These are phyloP conservation scores for Pulicaria dysenterica DNA, from an alignment of 129 eudicot genomes.

Conservation along the genomic window DNA sequence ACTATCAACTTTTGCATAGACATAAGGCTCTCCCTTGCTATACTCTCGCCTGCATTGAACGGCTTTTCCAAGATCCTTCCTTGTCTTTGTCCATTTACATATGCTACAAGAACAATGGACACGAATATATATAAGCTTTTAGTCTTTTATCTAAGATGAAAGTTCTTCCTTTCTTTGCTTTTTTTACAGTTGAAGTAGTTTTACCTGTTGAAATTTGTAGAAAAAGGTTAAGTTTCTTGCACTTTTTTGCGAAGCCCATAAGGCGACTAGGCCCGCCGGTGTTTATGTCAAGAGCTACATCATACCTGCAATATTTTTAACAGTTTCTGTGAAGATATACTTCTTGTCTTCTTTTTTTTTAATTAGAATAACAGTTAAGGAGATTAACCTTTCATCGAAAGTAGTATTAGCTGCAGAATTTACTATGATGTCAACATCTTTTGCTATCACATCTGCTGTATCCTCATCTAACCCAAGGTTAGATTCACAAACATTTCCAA, in stretches of 20 bases:
- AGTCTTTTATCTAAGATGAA: neutral
- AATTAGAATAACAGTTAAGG: neutral
- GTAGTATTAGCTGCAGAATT: slow-evolving; percentile 98
- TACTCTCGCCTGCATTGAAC: slow-evolving; percentile 74
- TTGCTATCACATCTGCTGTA: slow-evolving; percentile 47
- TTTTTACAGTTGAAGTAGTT: neutral
- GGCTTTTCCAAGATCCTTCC: slow-evolving; percentile 88
- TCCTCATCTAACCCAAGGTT: slow-evolving; percentile 75
- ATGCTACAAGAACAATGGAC: slow-evolving; percentile 57
- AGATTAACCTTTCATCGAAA: slow-evolving; percentile 82
- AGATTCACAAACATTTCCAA: slow-evolving; percentile 86
- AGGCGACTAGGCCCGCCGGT: slow-evolving; percentile 91
- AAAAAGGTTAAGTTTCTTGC: slow-evolving; percentile 82
- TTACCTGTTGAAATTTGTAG: slow-evolving; percentile 91
- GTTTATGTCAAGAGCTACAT: slow-evolving; percentile 85
- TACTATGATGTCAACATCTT: slow-evolving; percentile 81
- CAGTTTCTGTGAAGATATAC: neutral
- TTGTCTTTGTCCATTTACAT: slow-evolving; percentile 94
- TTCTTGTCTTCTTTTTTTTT: neutral
- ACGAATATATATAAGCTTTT: slow-evolving; percentile 11
- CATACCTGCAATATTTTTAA: slow-evolving; percentile 55
- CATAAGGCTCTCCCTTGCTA: slow-evolving; percentile 59
- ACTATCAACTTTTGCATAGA: slow-evolving; percentile 56
- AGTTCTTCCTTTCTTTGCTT: neutral
- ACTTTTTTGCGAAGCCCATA: slow-evolving; percentile 75